phyloP scores from a whole-genome alignment of 768 basidiomycete genomes.

The Tulasnella sp. region DNA sequence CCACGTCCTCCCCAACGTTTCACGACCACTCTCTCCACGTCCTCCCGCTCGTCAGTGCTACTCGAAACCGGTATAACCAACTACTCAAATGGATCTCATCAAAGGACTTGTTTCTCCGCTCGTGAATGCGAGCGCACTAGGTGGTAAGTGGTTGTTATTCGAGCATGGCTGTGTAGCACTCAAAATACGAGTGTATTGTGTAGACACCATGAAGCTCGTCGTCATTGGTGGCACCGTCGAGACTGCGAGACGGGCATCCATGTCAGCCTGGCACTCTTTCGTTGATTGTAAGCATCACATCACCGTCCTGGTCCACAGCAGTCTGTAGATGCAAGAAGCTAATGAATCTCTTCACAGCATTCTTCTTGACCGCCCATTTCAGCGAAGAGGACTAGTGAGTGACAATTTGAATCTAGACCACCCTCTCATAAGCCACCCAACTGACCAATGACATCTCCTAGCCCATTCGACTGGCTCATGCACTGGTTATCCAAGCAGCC shows the following conservation, averaged over 20 bases:
- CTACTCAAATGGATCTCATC: conserved; percentile 4
- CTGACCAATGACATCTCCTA: background rate
- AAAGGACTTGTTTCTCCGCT: conserved; percentile 9
- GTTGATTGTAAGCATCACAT: conserved; percentile 54
- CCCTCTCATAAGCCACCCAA: background rate
- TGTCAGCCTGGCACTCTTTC: conserved; percentile 83
- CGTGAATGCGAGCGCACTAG: background rate
- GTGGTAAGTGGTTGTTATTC: background rate
- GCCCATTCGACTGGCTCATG: conserved; percentile 21
- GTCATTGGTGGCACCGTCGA: conserved; percentile 85
- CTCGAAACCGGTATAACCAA: background rate
- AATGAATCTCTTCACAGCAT: conserved; percentile 39
- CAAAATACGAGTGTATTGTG: background rate
- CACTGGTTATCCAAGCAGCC: conserved; percentile 91
- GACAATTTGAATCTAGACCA: background rate
- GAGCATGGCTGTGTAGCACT: background rate
- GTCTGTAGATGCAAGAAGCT: too few relatives aligned
- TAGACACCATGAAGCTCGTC: conserved; percentile 43
- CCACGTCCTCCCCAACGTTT: background rate
- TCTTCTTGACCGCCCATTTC: conserved; percentile 84
- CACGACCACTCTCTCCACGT: background rate
- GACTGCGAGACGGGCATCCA: conserved; percentile 66
- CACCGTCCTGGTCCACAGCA: background rate
- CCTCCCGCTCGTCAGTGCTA: background rate
- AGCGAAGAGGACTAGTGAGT: conserved; percentile 54